Evolutionary conservation across 495 filamentous ascomycete species (phyloP).

Genomic region (Sabuloglossum arenarium): DNA sequence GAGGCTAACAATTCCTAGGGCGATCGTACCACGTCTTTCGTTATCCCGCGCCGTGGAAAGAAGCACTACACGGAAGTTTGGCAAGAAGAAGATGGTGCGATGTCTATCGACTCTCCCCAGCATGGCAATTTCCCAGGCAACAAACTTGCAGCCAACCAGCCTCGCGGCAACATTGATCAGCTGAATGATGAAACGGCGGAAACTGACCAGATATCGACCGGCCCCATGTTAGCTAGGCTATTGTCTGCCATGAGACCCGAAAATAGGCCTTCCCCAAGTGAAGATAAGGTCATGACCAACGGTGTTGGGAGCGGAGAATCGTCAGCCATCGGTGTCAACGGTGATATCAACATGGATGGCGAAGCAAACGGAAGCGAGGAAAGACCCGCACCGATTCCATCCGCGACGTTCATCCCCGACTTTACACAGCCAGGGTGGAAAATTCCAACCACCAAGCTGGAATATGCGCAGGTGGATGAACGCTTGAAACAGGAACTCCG

Average conservation of each 20-base stretch:
- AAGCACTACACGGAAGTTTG: constrained; percentile 73
- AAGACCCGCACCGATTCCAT: constrained; percentile 29
- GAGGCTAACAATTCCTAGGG: constrained; percentile 25
- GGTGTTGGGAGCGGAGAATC: constrained; percentile 29
- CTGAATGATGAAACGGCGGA: constrained; percentile 70
- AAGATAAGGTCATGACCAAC: constrained; percentile 33
- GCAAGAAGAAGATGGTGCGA: constrained; percentile 75
- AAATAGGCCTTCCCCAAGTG: constrained; percentile 37
- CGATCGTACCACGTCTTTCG: constrained; percentile 60
- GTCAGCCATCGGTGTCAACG: constrained; percentile 24
- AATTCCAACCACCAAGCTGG: constrained; percentile 38
- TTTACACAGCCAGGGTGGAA: constrained; percentile 39
- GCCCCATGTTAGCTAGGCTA: constrained; percentile 66
- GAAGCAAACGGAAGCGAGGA: constrained; percentile 26
- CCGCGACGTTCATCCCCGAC: constrained; percentile 61
- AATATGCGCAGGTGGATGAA: constrained; percentile 71
- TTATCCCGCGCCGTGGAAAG: constrained; percentile 71
- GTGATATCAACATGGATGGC: constrained; percentile 30
- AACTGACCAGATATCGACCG: constrained; percentile 77
- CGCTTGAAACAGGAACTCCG: constrained; percentile 77
- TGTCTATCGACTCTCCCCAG: constrained; percentile 39
- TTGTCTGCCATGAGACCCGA: constrained; percentile 69
- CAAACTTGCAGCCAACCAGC: constrained; percentile 54
- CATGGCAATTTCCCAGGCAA: constrained; percentile 25
- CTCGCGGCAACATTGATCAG: constrained; percentile 63